Conservation (phyloP, 106 monocot species). For the Allium sativum region DNA sequence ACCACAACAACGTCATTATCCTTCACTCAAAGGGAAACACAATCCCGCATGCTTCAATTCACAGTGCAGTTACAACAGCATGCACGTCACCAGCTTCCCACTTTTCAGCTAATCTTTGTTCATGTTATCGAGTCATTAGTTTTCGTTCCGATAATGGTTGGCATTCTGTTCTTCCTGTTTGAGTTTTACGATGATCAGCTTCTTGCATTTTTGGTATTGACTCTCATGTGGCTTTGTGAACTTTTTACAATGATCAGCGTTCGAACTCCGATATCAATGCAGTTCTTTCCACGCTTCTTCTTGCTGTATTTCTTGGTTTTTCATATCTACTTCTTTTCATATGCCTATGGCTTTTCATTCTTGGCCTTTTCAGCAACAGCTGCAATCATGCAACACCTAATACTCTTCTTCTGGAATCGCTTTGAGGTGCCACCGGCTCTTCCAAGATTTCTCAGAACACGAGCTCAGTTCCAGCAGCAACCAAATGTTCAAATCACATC, state of each 20-base stretch:
- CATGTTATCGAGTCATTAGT: slow-evolving; percentile 98
- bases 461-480: slow-evolving; percentile 67
- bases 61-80: slow-evolving; percentile 99
- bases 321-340: slow-evolving; percentile 97
- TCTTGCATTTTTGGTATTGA: slow-evolving; percentile 91
- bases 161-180: slow-evolving; percentile 93
- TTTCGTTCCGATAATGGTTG: slow-evolving; percentile 99
- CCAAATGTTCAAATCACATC: slow-evolving; percentile 84
- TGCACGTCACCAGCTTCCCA: slow-evolving; percentile 95
- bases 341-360: slow-evolving; percentile 94
- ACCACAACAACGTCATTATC: slow-evolving; percentile 99
- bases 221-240: slow-evolving; percentile 98
- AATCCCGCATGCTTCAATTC: slow-evolving; percentile 99
- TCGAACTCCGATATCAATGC: slow-evolving; percentile 94
- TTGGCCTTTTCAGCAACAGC: slow-evolving; percentile 90
- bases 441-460: slow-evolving; percentile 68
- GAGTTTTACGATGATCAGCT: slow-evolving; percentile 99
- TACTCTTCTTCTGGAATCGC: slow-evolving; percentile 98
- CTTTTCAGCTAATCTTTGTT: slow-evolving; percentile 96
- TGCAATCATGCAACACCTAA: slow-evolving; percentile 98
- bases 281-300: slow-evolving; percentile 99
- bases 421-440: slow-evolving; percentile 99
- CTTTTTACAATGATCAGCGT: slow-evolving; percentile 99
- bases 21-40: slow-evolving; percentile 94
- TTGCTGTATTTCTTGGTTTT: slow-evolving; percentile 90